Conservation (phyloP, 208 protist species). For the Eutreptiella sp. region DNA sequence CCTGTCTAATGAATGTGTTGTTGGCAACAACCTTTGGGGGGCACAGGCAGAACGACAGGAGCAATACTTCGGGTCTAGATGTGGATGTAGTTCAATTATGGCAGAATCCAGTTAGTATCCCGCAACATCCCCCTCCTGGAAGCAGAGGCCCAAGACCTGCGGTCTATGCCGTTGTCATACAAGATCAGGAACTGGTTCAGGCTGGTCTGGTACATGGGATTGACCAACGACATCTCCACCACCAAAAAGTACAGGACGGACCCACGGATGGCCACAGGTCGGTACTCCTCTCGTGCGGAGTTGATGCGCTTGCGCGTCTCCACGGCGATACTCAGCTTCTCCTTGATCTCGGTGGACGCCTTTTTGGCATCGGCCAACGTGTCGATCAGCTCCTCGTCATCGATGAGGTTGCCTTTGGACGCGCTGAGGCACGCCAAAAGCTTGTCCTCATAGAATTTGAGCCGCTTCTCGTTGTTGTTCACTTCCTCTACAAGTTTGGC, state of each 20-base stretch:
- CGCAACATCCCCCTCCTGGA: no score
- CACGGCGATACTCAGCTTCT: constrained; percentile 86
- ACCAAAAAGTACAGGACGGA: constrained; percentile 98
- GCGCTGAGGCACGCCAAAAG: constrained; percentile 88
- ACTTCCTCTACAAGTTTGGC: constrained; percentile 90
- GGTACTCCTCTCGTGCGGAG: constrained; percentile 91
- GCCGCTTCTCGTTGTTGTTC: constrained; percentile 89
- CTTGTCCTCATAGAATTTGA: constrained; percentile 83
- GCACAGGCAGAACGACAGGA: no score
- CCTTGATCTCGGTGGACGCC: constrained; percentile 87
- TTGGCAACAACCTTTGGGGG: no score
- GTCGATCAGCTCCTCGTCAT: constrained; percentile 87
- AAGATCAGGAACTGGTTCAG: constrained; percentile 92
- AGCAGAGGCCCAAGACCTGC: constrained; percentile 10
- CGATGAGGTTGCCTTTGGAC: constrained; percentile 82
- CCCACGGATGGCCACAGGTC: constrained; percentile 88
- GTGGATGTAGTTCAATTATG: no score
- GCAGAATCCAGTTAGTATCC: no score
- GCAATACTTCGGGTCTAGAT: no score
- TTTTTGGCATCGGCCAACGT: constrained; percentile 94
- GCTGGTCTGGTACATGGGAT: constrained; percentile 97
- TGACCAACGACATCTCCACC: constrained; percentile 93
- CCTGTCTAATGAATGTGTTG: no score
- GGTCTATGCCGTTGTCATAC: constrained; percentile 86
- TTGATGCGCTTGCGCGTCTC: constrained; percentile 94